These are phyloP conservation scores for Pichia sp. DNA, from an alignment of 1,139 yeast genomes.

Conservation along the genomic window DNA sequence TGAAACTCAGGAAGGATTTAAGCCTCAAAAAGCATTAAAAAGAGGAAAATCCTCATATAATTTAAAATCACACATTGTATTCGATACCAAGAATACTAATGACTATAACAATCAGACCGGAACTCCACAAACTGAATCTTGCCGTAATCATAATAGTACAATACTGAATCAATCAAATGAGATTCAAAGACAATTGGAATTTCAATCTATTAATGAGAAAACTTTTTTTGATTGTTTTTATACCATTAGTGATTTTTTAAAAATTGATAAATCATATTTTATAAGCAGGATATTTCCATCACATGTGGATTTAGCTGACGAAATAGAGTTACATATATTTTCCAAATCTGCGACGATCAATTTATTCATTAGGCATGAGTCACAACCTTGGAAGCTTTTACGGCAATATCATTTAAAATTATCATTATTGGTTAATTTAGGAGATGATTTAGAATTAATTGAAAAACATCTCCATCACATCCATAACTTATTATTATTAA, in stretches of 20 bases:
- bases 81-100: not conserved
- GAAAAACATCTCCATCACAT: slow-evolving; percentile 12
- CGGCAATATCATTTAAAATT: slow-evolving; percentile 25
- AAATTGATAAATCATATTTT: slow-evolving; percentile 33
- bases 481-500: slow-evolving; percentile 32
- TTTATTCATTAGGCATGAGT: slow-evolving; percentile 15
- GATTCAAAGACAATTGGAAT: slow-evolving; percentile 27
- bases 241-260: slow-evolving; percentile 31
- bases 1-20: not conserved
- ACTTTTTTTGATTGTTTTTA: slow-evolving; percentile 33
- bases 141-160: not conserved
- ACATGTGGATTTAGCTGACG: slow-evolving; percentile 28
- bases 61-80: not conserved
- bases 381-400: slow-evolving; percentile 25
- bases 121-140: no score
- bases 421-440: slow-evolving; percentile 28
- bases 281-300: slow-evolving; percentile 34
- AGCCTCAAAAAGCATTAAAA: not conserved
- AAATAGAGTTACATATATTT: slow-evolving; percentile 19
- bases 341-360: slow-evolving; percentile 23
- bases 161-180: slow-evolving; percentile 13
- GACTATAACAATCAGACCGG: no score
- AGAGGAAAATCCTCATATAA: slow-evolving; percentile 6
- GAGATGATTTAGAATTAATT: slow-evolving; percentile 24
- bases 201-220: slow-evolving; percentile 28